phyloP scores from a whole-genome alignment of 139 green algal genomes.

The Ulvella scutata region DNA sequence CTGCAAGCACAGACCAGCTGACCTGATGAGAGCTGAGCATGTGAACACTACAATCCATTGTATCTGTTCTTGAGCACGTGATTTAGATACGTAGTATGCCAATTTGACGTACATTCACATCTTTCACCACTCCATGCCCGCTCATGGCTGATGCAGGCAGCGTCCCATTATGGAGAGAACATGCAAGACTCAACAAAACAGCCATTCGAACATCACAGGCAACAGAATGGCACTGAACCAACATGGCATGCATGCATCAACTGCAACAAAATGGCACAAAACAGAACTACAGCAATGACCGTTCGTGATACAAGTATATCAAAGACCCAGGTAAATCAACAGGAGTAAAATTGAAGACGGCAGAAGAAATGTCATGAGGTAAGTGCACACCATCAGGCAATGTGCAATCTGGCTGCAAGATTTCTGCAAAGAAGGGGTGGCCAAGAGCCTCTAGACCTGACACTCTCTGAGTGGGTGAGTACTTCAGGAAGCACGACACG shows the following conservation, averaged over 20 bases:
- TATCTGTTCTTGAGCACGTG: slow-evolving; percentile 71
- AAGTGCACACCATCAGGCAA: background rate
- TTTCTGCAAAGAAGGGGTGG: background rate
- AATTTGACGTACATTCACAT: too few relatives aligned
- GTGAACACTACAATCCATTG: slow-evolving; percentile 8
- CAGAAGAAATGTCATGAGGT: background rate
- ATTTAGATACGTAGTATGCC: too few relatives aligned
- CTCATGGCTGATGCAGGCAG: background rate
- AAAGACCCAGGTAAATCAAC: background rate
- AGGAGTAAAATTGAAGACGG: too few relatives aligned
- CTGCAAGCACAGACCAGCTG: background rate
- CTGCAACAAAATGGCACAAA: background rate
- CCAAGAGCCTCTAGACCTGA: background rate
- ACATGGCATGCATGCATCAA: background rate
- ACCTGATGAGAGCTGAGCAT: background rate
- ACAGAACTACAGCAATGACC: background rate
- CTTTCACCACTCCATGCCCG: slow-evolving; percentile 49
- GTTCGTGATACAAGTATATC: background rate
- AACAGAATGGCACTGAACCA: background rate
- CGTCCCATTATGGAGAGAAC: background rate
- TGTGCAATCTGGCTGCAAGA: background rate
- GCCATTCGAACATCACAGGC: background rate
- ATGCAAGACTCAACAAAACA: background rate
- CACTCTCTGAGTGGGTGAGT: background rate
- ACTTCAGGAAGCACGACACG: slow-evolving; percentile 14